Conservation (phyloP, 23 red algal species). For the Agarophyton chilense region DNA sequence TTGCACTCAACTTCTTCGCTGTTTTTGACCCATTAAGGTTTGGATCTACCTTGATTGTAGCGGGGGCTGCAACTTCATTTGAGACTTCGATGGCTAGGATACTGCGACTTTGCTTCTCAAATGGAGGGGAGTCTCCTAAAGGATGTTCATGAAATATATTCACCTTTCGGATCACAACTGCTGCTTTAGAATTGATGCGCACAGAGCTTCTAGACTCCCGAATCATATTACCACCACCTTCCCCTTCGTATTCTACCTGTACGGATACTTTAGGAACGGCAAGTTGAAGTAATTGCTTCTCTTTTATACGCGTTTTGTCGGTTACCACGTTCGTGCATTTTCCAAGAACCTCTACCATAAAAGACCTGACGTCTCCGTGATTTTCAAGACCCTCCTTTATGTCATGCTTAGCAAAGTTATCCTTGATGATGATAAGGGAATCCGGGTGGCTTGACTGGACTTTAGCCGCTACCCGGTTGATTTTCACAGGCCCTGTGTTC, state of each 20-base stretch:
- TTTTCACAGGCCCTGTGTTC: conserved; percentile 51
- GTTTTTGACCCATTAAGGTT: not conserved
- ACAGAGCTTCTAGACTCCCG: conserved; percentile 54
- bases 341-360: conserved; percentile 46
- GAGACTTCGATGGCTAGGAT: conserved; percentile 38
- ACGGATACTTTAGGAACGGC: conserved; percentile 42
- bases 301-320: not conserved
- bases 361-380: conserved; percentile 33
- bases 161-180: conserved; percentile 36
- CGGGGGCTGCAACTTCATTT: conserved; percentile 61
- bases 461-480: conserved; percentile 29
- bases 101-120: not conserved
- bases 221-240: not conserved
- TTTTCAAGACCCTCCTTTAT: conserved; percentile 24
- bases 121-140: not conserved
- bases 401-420: conserved; percentile 21
- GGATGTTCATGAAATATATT: conserved; percentile 25
- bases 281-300: not conserved
- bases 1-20: not conserved
- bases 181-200: conserved; percentile 17
- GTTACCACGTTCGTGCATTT: not conserved
- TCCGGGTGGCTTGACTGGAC: conserved; percentile 35
- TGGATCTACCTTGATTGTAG: conserved; percentile 25
- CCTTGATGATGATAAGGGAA: conserved; percentile 1
- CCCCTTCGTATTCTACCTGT: conserved; percentile 51